Base-by-base conservation (phyloP, 2,329 filamentous ascomycete species). In the Aspergillus sp. region DNA sequence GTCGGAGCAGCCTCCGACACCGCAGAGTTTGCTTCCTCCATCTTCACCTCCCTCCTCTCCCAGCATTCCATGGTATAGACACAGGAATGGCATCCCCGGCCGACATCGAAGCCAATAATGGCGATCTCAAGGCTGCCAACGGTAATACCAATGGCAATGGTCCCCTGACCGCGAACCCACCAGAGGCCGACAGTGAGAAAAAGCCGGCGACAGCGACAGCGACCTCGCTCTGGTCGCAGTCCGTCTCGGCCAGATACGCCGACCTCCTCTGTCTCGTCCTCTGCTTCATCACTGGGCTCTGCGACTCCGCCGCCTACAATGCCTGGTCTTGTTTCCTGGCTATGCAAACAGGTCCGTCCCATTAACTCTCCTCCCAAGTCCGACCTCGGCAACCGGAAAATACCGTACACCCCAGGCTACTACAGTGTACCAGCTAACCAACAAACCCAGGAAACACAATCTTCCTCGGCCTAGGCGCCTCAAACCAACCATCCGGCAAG, bases 281-380 rank as follows among this genome's bases (percentile, higher is more conserved):
- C 11, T 71, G 68, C 39, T 74, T 78, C 52, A 65, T 74, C 32
- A 78, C 76, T 0, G 77, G 77, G 1, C 67, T 80, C 18, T 76
- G 77, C 49, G 77, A 80, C 60, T 75, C 74, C 57, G 73, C 74
- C 41, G 73, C 76, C 11, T 79, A 78, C 67, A 77, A 76, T 62
- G 75, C 76, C 13, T 79, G 77, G 76, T 75, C 72, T 32, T 79
- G 76, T 59, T 80, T 80, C 66, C 66, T 79, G 41, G 75, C 74
- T 52, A 79, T 80, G 77, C 77, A 80, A 59, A 79, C 77, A 2
- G 77, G 77, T 78, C 11, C 26, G 26, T 30, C 26, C 26, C 26
- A 4, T 9, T 1, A 72, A 26, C 67, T 60, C 22, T 15, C n/a
- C n/a, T n/a, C n/a, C 32, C 15, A 32, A 15, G 20, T 24, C 24